Evolutionary conservation across 2,329 filamentous ascomycete species (phyloP), one percentile per base, ranked within the genome.

Genomic region (Ceratocystis eucalypticola): DNA sequence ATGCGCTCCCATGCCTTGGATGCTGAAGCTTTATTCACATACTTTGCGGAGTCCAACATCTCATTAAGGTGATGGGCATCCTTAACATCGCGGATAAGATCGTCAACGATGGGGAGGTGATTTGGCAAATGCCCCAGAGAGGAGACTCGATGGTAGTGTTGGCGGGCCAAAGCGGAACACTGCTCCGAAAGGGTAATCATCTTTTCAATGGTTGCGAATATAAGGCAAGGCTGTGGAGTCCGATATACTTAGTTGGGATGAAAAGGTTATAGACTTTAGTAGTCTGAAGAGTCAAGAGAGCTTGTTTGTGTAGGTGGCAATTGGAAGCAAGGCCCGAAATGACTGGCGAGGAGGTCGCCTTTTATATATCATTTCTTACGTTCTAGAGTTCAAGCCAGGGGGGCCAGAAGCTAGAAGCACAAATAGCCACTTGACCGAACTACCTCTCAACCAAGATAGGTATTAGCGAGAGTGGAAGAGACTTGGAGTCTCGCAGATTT

Each of bases 301-400:
- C 30, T 33, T 33, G 6, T 33, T 33, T 33, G 30, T 6, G 30
- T 33, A 33, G 37, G 37, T 41, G 37, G 12, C 3, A 59, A 10
- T 10, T 59, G 28, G 33, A 59, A 59, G 55, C 55, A 59, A 30
- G 33, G 55, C 55, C 55, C 28, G 55, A 59, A 37, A 59, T 59
- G 55, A 59, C 30, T 28, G 28, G 17, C 55, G 55, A 30, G 55
- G 55, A 37, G 28, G 55, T 20, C 55, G 55, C 55, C 55, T 17
- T 59, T 37, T 59, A n/a, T 33, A n/a, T 30, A 12, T 33, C 55
- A 59, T 59, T 59, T 59, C 55, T 25, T 59, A 6, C n/a, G 22
- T n/a, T 33, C 10, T 37, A 37, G 7, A 59, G 28, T 30, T 30
- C 8, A 59, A n/a, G 55, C 28, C 55, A 20, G 25, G 12, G 22